Evolutionary conservation across 2,329 filamentous ascomycete genomes (phyloP).

Genomic region (Myriosclerotinia duriaeana): DNA sequence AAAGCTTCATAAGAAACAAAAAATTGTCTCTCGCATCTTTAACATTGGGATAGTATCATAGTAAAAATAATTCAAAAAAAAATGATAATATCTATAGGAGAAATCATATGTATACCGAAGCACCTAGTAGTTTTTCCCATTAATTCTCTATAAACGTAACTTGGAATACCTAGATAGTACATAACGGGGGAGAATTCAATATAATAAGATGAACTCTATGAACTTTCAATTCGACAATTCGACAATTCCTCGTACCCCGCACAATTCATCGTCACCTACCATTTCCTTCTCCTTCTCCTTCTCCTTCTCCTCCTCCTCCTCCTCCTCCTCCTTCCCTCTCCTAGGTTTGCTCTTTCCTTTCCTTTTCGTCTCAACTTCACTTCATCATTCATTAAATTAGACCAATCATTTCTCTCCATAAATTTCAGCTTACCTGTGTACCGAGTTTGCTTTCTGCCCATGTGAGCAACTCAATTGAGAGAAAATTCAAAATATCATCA

Average conservation of each 20-base stretch:
- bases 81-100: background rate
- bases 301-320: background rate
- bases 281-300: too few relatives aligned
- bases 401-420: background rate
- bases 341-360: too few relatives aligned
- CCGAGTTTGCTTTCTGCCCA: background rate
- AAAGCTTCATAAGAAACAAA: background rate
- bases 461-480: background rate
- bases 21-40: background rate
- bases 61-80: background rate
- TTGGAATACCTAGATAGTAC: too few relatives aligned
- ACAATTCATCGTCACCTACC: background rate
- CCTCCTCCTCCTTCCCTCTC: too few relatives aligned
- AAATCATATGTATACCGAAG: background rate
- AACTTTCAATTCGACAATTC: background rate
- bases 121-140: too few relatives aligned
- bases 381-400: background rate
- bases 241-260: background rate
- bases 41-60: background rate
- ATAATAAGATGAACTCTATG: background rate
- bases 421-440: background rate
- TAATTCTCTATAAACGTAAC: too few relatives aligned
- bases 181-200: background rate
- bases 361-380: constrained; percentile 9
- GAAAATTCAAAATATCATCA: background rate